Conservation (phyloP, 805 yeast genomes). For the Candida maris region DNA sequence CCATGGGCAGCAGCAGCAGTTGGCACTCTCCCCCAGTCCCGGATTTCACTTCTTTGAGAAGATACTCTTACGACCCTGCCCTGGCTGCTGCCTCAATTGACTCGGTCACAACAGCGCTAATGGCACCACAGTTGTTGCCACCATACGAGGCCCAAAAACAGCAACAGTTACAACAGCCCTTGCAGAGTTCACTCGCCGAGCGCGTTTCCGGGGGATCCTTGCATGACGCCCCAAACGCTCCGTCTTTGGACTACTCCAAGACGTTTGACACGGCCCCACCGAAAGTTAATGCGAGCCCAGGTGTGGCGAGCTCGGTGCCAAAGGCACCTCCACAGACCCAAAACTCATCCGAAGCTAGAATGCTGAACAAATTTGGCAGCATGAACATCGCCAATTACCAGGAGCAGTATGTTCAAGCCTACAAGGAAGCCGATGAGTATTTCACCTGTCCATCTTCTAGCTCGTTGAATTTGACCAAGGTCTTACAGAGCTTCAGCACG, state of each 20-base stretch:
- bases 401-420: constrained; percentile 25
- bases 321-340: constrained; percentile 8
- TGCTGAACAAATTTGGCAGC: constrained; percentile 14
- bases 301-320: neutral
- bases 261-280: constrained; percentile 19
- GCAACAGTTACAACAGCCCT: constrained; percentile 2
- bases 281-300: neutral
- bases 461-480: constrained; percentile 23
- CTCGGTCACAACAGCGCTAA: neutral
- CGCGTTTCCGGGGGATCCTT: constrained; percentile 12
- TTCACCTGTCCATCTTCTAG: constrained; percentile 26
- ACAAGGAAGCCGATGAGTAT: constrained; percentile 26
- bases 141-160: constrained; percentile 2
- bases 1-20: constrained; percentile 5
- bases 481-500: constrained; percentile 21
- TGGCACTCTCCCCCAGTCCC: constrained; percentile 27
- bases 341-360: constrained; percentile 4
- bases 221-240: constrained; percentile 14
- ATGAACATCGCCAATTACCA: constrained; percentile 17
- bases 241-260: constrained; percentile 21
- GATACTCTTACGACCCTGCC: constrained; percentile 25
- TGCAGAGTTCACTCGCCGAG: constrained; percentile 2
- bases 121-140: constrained; percentile 3
- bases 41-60: constrained; percentile 21
- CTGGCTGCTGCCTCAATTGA: constrained; percentile 9